Evolutionary conservation across 768 basidiomycete genomes (phyloP).

Genomic region (Trametes cubensis): DNA sequence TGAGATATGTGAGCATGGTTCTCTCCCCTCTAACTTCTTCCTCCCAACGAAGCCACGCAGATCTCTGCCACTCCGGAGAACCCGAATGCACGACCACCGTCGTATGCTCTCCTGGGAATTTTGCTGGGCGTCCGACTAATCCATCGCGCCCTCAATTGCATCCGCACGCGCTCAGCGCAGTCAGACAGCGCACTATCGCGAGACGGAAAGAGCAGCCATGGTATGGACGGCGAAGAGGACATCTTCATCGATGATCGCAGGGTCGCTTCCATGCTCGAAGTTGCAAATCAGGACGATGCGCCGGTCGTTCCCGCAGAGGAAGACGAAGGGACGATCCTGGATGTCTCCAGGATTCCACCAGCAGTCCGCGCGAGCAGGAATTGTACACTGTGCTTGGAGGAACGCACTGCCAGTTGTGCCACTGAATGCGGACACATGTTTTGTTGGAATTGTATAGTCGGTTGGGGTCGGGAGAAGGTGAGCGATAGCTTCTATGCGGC

Average conservation of each 20-base stretch:
- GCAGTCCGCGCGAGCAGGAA: slow-evolving; percentile 59
- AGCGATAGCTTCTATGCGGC: neutral
- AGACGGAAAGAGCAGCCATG: slow-evolving; percentile 41
- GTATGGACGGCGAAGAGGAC: slow-evolving; percentile 38
- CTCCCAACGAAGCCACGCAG: slow-evolving; percentile 40
- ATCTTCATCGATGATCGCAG: slow-evolving; percentile 62
- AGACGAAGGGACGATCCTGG: slow-evolving; percentile 67
- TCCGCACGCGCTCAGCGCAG: slow-evolving; percentile 39
- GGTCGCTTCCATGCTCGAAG: slow-evolving; percentile 57
- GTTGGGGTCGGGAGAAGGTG: slow-evolving; percentile 89
- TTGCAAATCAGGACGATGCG: slow-evolving; percentile 53
- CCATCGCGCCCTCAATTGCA: slow-evolving; percentile 56
- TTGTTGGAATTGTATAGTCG: slow-evolving; percentile 88
- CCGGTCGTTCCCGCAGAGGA: slow-evolving; percentile 65
- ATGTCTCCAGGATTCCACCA: slow-evolving; percentile 57
- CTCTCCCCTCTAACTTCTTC: neutral
- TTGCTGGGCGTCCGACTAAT: slow-evolving; percentile 66
- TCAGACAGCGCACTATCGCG: slow-evolving; percentile 7
- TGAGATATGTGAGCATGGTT: slow-evolving; percentile 59
- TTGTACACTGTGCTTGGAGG: slow-evolving; percentile 85
- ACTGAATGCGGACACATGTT: slow-evolving; percentile 92
- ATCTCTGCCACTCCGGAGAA: slow-evolving; percentile 73
- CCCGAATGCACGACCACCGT: slow-evolving; percentile 75
- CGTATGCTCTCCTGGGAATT: slow-evolving; percentile 83
- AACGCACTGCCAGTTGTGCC: slow-evolving; percentile 77